Evolutionary conservation across 2,329 filamentous ascomycete genomes (phyloP), one percentile per base, ranked within the genome.

Genomic region (Colletotrichum lini): DNA sequence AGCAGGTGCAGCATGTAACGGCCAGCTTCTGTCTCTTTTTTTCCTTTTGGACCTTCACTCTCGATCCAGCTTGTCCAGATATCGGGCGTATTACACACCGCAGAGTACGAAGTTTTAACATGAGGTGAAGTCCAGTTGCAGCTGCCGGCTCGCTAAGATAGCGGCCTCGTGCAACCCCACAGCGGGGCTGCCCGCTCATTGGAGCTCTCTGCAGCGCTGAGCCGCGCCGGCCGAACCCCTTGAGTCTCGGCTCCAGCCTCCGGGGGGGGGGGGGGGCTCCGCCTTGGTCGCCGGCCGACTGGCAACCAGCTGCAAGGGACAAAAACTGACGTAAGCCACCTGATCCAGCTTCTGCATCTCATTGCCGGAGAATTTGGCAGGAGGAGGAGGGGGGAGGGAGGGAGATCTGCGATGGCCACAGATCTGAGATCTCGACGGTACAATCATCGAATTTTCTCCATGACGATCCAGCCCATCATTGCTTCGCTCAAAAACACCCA

Each of bases 181-280:
- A 67, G 68, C 58, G 68, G 68, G 65, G 65, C 65, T 47, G 50
- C 57, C n/a, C 52, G 52, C 49, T 58, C 50, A 63, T 61, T 67
- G 61, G 67, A 60, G 54, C 61, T 65, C 26, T 45, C 47, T 54
- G 52, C 40, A 54, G 38, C 60, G 44, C 35, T 65, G 66, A 65
- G 59, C 50, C 38, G 63, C 42, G 50, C 57, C 44, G 64, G 45
- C 35, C 49, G 61, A 38, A 7, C n/a, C 59, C 1, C 26, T 30
- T 4, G 5, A 30, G 26, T 6, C 26, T 30, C 54, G 45, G 50
- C 63, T 67, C 47, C 38, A 30, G 26, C 26, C 26, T 30, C 26
- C 26, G 26, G 26, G 26, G 45, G 26, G 45, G 26, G 26, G 26
- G 45, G 26, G 45, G 52, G 35, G 18, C 44, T 23, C 50, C 12